These are phyloP conservation scores for Thraustotheca clavata DNA, from an alignment of 352 stramenopile genomes.

Conservation along the genomic window DNA sequence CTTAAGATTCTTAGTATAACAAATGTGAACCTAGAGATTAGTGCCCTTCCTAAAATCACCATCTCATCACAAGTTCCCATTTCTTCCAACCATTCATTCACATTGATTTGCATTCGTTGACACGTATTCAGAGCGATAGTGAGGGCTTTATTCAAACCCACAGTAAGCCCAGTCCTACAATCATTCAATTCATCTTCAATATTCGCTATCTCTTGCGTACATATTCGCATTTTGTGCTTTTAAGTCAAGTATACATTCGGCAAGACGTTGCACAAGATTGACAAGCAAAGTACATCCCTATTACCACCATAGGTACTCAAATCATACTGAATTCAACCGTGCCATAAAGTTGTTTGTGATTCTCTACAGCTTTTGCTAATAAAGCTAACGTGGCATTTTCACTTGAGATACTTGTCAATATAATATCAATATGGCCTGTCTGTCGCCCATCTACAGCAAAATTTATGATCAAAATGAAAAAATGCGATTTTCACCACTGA, in stretches of 20 bases:
- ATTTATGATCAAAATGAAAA: not conserved
- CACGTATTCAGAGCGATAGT: not conserved
- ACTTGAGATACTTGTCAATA: not conserved
- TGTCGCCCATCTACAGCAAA: not conserved
- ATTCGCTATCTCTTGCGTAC: not conserved
- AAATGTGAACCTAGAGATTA: not conserved
- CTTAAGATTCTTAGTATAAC: not conserved
- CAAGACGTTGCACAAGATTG: not conserved
- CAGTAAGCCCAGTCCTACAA: not conserved
- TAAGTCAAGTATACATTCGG: not conserved
- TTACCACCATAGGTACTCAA: not conserved
- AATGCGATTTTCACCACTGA: not conserved
- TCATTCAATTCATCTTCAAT: not conserved
- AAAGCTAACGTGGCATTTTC: slow-evolving; percentile 5
- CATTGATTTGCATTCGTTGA: slow-evolving; percentile 7
- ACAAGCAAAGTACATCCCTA: slow-evolving; percentile 4
- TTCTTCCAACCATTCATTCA: slow-evolving; percentile 9
- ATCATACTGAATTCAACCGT: not conserved
- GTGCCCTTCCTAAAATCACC: not conserved
- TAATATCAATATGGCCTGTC: not conserved
- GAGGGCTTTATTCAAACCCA: not conserved
- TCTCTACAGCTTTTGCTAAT: not conserved
- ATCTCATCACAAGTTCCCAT: not conserved
- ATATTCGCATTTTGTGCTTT: not conserved
- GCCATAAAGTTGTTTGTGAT: not conserved